Evolutionary conservation across 1,139 yeast species (phyloP).

Genomic region (Citeromyces hawaiiensis): DNA sequence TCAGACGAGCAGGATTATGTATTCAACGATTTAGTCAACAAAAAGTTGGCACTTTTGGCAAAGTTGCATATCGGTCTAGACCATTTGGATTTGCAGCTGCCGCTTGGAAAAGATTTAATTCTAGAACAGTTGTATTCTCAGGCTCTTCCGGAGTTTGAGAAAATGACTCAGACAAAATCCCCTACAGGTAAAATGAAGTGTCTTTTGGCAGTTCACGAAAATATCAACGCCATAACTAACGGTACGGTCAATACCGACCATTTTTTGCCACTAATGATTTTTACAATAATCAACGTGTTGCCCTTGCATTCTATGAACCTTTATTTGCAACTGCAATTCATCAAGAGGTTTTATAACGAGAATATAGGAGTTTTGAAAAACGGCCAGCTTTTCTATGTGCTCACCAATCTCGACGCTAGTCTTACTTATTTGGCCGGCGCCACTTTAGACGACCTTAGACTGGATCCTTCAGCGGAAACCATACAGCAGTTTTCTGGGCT

Average conservation of each 20-base stretch:
- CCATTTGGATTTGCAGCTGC: slow-evolving; percentile 14
- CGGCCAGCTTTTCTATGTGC: slow-evolving; percentile 36
- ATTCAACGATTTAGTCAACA: slow-evolving; percentile 9
- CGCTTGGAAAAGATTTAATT: slow-evolving; percentile 11
- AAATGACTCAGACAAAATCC: slow-evolving; percentile 19
- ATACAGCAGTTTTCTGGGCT: background rate
- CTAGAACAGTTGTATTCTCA: slow-evolving; percentile 7
- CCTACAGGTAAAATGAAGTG: slow-evolving; percentile 25
- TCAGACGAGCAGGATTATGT: slow-evolving; percentile 15
- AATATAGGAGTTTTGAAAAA: slow-evolving; percentile 14
- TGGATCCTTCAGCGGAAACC: background rate
- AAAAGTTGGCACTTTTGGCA: slow-evolving; percentile 9
- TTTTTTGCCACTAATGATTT: slow-evolving; percentile 41
- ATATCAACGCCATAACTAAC: slow-evolving; percentile 16
- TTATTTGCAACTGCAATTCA: slow-evolving; percentile 36
- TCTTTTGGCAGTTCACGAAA: slow-evolving; percentile 23
- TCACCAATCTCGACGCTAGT: slow-evolving; percentile 57
- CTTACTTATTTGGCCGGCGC: slow-evolving; percentile 36
- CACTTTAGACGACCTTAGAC: slow-evolving; percentile 22
- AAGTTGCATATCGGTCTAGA: slow-evolving; percentile 11
- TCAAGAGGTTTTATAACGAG: slow-evolving; percentile 41
- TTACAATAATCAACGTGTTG: slow-evolving; percentile 28
- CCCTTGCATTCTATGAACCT: slow-evolving; percentile 24
- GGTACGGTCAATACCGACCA: slow-evolving; percentile 29
- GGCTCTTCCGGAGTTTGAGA: slow-evolving; percentile 15